These are phyloP conservation scores for Wickerhamomyces mucosus DNA, from an alignment of 805 yeast genomes.

Conservation along the genomic window DNA sequence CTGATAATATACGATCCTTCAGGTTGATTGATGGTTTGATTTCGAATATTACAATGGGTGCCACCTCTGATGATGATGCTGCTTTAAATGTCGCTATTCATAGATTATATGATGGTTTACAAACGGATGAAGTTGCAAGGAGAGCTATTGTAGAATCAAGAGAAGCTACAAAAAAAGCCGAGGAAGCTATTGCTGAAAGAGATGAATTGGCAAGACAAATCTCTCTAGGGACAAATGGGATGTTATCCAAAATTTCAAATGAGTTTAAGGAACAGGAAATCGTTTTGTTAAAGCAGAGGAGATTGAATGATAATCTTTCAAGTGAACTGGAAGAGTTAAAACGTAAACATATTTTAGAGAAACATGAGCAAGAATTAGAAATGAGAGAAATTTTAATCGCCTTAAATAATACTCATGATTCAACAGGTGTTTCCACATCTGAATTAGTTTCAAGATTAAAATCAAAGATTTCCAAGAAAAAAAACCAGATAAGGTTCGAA, in stretches of 20 bases:
- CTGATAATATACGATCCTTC: conserved; percentile 41
- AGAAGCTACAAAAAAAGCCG: conserved; percentile 42
- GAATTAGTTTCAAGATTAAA: conserved; percentile 29
- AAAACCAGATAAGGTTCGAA: conserved; percentile 32
- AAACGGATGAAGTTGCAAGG: conserved; percentile 79
- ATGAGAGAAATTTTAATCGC: conserved; percentile 63
- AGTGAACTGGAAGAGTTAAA: conserved; percentile 56
- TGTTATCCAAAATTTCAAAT: conserved; percentile 47
- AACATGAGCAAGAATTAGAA: conserved; percentile 68
- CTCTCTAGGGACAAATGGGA: conserved; percentile 68
- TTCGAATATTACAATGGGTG: conserved; percentile 48
- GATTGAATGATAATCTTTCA: conserved; percentile 51
- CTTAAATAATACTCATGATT: conserved; percentile 36
- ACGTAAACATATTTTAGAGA: conserved; percentile 45
- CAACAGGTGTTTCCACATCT: conserved; percentile 23
- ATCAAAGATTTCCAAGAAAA: conserved; percentile 29
- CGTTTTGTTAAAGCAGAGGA: conserved; percentile 47
- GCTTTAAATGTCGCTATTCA: conserved; percentile 73
- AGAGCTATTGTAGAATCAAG: conserved; percentile 54
- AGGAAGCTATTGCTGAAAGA: conserved; percentile 47
- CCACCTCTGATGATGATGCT: conserved; percentile 36
- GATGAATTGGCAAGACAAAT: conserved; percentile 58
- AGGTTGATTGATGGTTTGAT: conserved; percentile 57
- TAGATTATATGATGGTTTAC: conserved; percentile 56
- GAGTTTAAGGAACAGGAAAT: conserved; percentile 58